phyloP scores from a whole-genome alignment of 2,329 filamentous ascomycete genomes.

The Talaromyces albobiverticillius region DNA sequence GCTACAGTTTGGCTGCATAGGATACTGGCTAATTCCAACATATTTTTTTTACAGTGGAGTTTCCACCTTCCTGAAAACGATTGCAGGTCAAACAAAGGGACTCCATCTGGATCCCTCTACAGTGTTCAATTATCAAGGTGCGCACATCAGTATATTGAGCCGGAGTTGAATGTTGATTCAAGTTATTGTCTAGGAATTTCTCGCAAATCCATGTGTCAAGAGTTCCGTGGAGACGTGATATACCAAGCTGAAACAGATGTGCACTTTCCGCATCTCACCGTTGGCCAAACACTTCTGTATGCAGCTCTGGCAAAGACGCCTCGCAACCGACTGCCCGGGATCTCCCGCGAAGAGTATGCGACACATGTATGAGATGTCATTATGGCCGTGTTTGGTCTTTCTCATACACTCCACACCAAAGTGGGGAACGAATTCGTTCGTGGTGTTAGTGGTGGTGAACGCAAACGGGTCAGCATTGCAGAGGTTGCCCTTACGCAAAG shows the following conservation, averaged over 20 bases:
- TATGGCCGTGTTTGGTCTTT: conserved; percentile 43
- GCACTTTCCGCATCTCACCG: conserved; percentile 73
- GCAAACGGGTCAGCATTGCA: conserved; percentile 61
- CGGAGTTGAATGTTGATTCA: conserved; percentile 19
- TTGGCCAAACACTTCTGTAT: conserved; percentile 76
- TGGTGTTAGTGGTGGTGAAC: conserved; percentile 59
- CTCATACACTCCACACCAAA: conserved; percentile 52
- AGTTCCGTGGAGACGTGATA: conserved; percentile 48
- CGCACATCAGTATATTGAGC: background rate
- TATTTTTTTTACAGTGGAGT: conserved; percentile 49
- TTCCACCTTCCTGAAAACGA: background rate
- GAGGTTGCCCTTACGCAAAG: conserved; percentile 50
- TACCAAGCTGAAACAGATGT: conserved; percentile 51
- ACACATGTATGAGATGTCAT: conserved; percentile 43
- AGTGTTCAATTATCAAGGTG: conserved; percentile 80
- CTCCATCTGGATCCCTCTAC: background rate
- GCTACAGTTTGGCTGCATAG: conserved; percentile 77
- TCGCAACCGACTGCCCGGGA: conserved; percentile 34
- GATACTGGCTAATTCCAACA: conserved; percentile 74
- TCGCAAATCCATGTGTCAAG: conserved; percentile 63
- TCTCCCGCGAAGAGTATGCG: conserved; percentile 42
- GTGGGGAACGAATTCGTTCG: conserved; percentile 56
- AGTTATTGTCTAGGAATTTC: conserved; percentile 32
- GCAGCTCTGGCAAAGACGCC: conserved; percentile 64
- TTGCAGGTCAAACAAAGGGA: conserved; percentile 4